Conservation (phyloP, 2,329 filamentous ascomycete genomes). For the Trichoderma aggressivum region DNA sequence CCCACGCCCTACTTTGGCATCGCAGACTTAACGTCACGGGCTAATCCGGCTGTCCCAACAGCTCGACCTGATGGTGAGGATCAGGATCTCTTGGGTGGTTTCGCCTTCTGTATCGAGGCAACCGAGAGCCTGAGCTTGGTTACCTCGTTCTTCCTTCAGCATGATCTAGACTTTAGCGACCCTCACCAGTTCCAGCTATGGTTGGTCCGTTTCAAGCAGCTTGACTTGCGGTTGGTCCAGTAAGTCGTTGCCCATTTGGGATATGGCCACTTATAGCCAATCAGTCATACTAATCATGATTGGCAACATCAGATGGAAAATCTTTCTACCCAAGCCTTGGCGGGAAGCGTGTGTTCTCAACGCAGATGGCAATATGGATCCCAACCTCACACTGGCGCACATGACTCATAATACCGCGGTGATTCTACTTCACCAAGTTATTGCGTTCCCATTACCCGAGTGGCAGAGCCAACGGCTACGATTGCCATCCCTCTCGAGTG, state of each 20-base stretch:
- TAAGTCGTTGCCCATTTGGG: conserved; percentile 21
- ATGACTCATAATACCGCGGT: conserved; percentile 27
- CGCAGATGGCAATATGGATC: conserved; percentile 40
- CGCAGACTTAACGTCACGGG: neutral
- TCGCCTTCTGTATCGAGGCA: neutral
- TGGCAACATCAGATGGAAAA: conserved; percentile 37
- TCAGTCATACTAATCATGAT: neutral
- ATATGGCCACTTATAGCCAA: neutral
- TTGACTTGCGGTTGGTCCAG: conserved; percentile 42
- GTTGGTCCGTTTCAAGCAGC: conserved; percentile 44
- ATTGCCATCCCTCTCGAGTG: neutral
- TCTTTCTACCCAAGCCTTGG: conserved; percentile 44
- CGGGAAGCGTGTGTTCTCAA: conserved; percentile 33
- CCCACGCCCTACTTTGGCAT: neutral
- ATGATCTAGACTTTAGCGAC: neutral
- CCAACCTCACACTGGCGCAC: conserved; percentile 33
- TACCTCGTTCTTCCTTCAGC: neutral
- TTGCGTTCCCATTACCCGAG: conserved; percentile 21
- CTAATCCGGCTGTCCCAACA: neutral
- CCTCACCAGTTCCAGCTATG: conserved; percentile 19
- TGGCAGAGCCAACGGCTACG: neutral
- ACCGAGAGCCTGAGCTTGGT: neutral
- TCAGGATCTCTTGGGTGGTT: neutral
- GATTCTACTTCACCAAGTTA: conserved; percentile 25
- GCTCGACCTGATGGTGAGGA: neutral